Evolutionary conservation across 306 rosid species (phyloP).

Genomic region (Lathyrus tuberosus): DNA sequence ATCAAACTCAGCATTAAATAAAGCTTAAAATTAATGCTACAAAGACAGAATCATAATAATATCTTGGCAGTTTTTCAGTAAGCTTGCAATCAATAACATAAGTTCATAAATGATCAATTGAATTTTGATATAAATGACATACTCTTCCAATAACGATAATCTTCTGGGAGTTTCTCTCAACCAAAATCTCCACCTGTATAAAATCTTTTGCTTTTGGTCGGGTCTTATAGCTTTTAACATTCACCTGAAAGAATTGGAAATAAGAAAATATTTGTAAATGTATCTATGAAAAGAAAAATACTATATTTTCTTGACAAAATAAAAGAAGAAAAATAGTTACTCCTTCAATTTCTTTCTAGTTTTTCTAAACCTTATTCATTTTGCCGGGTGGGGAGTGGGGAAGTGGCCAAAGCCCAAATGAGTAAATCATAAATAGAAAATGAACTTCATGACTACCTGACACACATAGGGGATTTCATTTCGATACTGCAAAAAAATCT

Average conservation of each 20-base stretch:
- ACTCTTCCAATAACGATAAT: constrained; percentile 85
- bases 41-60: not conserved
- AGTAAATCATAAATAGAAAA: constrained; percentile 27
- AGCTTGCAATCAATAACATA: not conserved
- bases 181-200: constrained; percentile 86
- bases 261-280: constrained; percentile 11
- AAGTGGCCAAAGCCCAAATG: constrained; percentile 12
- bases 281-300: not conserved
- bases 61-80: not conserved
- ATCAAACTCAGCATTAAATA: not conserved
- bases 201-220: constrained; percentile 89
- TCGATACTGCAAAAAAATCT: constrained; percentile 92
- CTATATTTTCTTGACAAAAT: too few species aligned
- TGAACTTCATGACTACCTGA: constrained; percentile 62
- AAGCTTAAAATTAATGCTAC: not conserved
- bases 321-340: not conserved
- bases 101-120: constrained; percentile 20
- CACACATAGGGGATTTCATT: constrained; percentile 92
- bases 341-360: constrained; percentile 13
- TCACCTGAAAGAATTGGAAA: constrained; percentile 62
- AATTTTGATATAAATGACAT: constrained; percentile 35
- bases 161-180: constrained; percentile 89
- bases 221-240: constrained; percentile 83
- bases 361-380: not conserved
- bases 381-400: not conserved